Conservation (phyloP, 2,329 filamentous ascomycete species). For the Diaporthe caulivora region DNA sequence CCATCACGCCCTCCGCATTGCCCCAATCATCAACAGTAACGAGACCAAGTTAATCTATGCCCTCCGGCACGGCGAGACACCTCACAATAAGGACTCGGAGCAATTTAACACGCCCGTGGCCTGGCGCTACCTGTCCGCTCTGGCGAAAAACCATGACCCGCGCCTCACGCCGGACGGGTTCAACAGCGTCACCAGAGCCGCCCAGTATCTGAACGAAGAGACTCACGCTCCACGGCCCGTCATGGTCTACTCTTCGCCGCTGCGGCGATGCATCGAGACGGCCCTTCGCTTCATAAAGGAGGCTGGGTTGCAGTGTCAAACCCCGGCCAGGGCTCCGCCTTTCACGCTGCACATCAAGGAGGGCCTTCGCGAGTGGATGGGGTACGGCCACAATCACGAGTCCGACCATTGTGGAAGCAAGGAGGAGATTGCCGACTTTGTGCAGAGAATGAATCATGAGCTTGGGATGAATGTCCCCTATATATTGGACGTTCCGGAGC, state of each 20-base stretch:
- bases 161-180: not conserved
- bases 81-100: constrained; percentile 28
- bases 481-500: not conserved
- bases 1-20: too few relatives aligned
- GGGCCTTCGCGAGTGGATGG: constrained; percentile 39
- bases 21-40: not conserved
- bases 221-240: not conserved
- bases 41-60: constrained; percentile 28
- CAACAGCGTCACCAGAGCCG: not conserved
- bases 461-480: not conserved
- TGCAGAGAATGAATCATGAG: not conserved
- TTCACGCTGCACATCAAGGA: constrained; percentile 32
- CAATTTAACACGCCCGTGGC: constrained; percentile 27
- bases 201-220: not conserved
- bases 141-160: constrained; percentile 31
- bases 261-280: constrained; percentile 36
- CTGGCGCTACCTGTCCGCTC: constrained; percentile 32
- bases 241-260: constrained; percentile 32
- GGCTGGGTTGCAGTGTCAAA: not conserved
- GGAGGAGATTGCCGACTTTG: not conserved
- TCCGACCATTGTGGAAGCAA: constrained; percentile 23
- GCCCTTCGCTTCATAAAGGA: constrained; percentile 29
- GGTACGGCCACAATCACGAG: constrained; percentile 34
- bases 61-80: constrained; percentile 34
- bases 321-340: not conserved